Base-by-base conservation (phyloP, 352 stramenopile species). In the Phytophthora boehmeriae region DNA sequence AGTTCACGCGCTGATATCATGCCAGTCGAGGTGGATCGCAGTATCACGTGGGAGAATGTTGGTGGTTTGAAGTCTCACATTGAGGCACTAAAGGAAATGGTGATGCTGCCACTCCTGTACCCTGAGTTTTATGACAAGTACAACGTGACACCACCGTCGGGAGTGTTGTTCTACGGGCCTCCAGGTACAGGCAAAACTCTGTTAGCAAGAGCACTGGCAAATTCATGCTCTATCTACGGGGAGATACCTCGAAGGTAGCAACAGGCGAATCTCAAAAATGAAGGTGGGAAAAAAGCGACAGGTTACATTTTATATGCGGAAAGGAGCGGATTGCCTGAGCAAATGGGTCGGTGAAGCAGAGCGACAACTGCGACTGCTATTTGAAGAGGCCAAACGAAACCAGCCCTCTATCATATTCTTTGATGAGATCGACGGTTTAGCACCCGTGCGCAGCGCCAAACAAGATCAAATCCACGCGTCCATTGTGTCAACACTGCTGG, bases 381-480 rank as follows among this genome's bases (percentile, higher is more conserved):
- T 98, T 61, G 92, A 97, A 65, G 89, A 98, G 63, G 88, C 88
- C 3, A 93, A 89, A 42, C 80, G 80, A 6, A 93, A 96, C 39
- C 68, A 98, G 69, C 92, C 93, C 1, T 96, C 92, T 2, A 97
- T 98, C 51, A 97, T 98, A 51, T 98, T 98, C 66, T 98, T 98
- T 44, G 93, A 98, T 54, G 93, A 98, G 50, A 97, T 97, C 55
- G 92, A 97, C 54, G 91, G 92, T 11, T 84, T 98, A 10, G 92
- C 93, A 5, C 93, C 93, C 8, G 89, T 97, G 23, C 88, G 93
- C 39, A 97, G 88, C 59, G 83, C 86, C 11, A 98, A 98, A 34
- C 93, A 98, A 63, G 91, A 98, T 60, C 92, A 98, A 61, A 98
- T 98, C 51, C 92, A 98, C 63, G 88, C 88, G 4, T 97, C 87